phyloP scores from a whole-genome alignment of 805 yeast species.

The Pichia pseudocactophila region DNA sequence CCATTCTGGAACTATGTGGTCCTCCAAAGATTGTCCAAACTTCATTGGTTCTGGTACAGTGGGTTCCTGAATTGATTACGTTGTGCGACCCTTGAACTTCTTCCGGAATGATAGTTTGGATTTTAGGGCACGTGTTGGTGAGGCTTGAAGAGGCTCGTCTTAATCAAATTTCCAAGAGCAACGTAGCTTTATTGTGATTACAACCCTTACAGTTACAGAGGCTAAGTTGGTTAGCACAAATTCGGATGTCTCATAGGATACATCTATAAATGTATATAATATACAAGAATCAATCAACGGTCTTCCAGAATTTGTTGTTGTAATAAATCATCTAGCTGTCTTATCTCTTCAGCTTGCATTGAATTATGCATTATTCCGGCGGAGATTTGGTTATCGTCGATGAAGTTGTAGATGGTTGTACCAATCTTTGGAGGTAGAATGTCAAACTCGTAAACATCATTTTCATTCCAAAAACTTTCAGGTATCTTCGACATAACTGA shows the following conservation, averaged over 20 bases:
- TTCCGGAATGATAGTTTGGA: too few relatives aligned
- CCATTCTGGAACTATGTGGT: constrained; percentile 84
- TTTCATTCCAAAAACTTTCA: constrained; percentile 44
- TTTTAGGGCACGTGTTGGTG: background rate
- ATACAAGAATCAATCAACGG: background rate
- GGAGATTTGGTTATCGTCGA: constrained; percentile 39
- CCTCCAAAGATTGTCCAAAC: constrained; percentile 58
- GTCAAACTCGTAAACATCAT: constrained; percentile 63
- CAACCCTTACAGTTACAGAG: too few relatives aligned
- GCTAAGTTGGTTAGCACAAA: too few relatives aligned
- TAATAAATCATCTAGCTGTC: constrained; percentile 18
- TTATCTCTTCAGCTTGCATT: constrained; percentile 19
- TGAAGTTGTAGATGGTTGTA: constrained; percentile 34
- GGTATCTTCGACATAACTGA: constrained; percentile 67
- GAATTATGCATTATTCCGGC: constrained; percentile 28
- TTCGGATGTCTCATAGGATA: too few relatives aligned
- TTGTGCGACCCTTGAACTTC: too few relatives aligned
- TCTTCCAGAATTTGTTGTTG: constrained; percentile 12
- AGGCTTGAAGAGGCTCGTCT: too few relatives aligned
- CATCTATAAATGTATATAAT: too few relatives aligned
- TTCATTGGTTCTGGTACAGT: too few relatives aligned
- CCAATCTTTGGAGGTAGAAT: constrained; percentile 57
- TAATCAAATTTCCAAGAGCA: too few relatives aligned
- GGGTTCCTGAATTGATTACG: too few relatives aligned
- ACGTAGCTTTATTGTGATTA: too few relatives aligned